Evolutionary conservation across 148 eudicot genomes (phyloP).

Genomic region (Drosera capensis): DNA sequence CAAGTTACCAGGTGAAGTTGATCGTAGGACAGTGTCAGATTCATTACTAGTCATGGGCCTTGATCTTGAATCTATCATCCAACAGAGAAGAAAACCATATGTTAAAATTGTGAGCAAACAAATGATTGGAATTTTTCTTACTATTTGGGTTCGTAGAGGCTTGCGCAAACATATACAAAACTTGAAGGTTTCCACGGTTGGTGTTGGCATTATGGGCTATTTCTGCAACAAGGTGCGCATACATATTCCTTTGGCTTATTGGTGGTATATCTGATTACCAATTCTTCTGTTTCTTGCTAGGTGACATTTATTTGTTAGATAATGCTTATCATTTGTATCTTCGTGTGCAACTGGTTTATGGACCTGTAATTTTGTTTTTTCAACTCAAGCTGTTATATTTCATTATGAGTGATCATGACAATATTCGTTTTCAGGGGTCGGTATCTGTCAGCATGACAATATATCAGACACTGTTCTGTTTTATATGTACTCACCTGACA

Average conservation of each 20-base stretch:
- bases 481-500: slow-evolving; percentile 62
- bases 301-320: neutral
- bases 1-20: slow-evolving; percentile 19
- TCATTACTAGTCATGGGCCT: slow-evolving; percentile 5
- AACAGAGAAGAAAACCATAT: neutral
- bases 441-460: slow-evolving; percentile 59
- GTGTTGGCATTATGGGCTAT: slow-evolving; percentile 24
- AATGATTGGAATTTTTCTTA: slow-evolving; percentile 17
- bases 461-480: slow-evolving; percentile 36
- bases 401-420: neutral
- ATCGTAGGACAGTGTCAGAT: slow-evolving; percentile 10
- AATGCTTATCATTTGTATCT: too few relatives aligned
- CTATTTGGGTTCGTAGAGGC: slow-evolving; percentile 15
- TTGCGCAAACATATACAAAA: slow-evolving; percentile 7
- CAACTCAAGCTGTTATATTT: neutral
- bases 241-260: neutral
- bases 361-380: neutral
- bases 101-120: slow-evolving; percentile 14
- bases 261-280: neutral
- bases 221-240: slow-evolving; percentile 17
- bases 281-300: neutral
- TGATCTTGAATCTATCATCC: neutral
- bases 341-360: too few relatives aligned
- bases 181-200: slow-evolving; percentile 12
- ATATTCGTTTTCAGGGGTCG: slow-evolving; percentile 28